A percentile compares a stretch with the other conserved stretches of the same genome.
Evolutionary conservation across 441 rosid genomes (phyloP).

Genomic region (Sinapis alba): DNA sequence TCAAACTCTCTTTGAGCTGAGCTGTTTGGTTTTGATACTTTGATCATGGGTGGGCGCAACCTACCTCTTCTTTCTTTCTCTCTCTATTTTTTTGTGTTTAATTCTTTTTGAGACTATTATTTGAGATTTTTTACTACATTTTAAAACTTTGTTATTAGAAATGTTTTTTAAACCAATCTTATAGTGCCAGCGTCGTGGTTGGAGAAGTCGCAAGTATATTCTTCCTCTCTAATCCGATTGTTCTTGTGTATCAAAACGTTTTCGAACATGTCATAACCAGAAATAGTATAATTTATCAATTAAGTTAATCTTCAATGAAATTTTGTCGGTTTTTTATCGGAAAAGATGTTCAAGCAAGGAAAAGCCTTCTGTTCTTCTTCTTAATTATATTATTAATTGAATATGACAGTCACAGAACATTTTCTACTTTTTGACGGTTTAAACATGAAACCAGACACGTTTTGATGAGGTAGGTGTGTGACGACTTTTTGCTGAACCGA

Average conservation of each 20-base stretch:
- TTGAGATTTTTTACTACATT: neutral
- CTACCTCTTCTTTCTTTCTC: neutral
- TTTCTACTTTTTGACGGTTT: neutral
- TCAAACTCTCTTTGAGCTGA: constrained; percentile 17
- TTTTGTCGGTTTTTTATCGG: neutral
- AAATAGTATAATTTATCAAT: neutral
- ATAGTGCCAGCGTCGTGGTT: constrained; percentile 32
- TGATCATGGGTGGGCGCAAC: constrained; percentile 46
- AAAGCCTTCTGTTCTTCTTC: neutral
- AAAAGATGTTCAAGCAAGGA: constrained; percentile 19
- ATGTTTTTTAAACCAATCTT: constrained; percentile 21
- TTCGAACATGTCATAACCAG: constrained; percentile 16
- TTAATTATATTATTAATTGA: constrained; percentile 5
- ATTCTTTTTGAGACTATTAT: neutral
- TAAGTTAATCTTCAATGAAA: neutral
- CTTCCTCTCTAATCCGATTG: constrained; percentile 4
- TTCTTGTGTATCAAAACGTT: constrained; percentile 13
- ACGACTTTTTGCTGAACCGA: neutral
- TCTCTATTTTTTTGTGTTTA: neutral
- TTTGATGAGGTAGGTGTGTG: constrained; percentile 11
- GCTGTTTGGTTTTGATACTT: constrained; percentile 9
- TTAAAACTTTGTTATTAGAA: neutral
- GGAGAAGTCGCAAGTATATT: constrained; percentile 21
- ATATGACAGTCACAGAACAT: neutral
- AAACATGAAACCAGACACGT: constrained; percentile 15